These are phyloP conservation scores for Nothophoma quercina DNA, from an alignment of 2,329 filamentous ascomycete genomes.

Conservation along the genomic window DNA sequence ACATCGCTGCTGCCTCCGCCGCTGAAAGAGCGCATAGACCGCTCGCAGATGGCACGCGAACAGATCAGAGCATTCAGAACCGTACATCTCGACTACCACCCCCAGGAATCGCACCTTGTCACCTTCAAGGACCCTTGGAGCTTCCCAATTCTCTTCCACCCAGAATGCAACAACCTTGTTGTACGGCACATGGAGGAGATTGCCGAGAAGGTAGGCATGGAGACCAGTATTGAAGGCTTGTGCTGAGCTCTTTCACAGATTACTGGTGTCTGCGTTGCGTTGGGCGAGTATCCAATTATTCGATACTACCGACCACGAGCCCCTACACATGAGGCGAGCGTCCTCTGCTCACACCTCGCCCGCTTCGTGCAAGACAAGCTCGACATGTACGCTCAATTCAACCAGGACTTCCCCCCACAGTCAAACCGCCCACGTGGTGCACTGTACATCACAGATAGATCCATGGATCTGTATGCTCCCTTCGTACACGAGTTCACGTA, in stretches of 20 bases:
- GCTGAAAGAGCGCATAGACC: constrained; percentile 77
- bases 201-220: constrained; percentile 77
- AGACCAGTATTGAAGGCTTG: background rate
- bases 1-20: constrained; percentile 76
- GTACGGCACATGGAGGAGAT: constrained; percentile 82
- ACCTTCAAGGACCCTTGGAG: constrained; percentile 96
- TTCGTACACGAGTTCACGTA: constrained; percentile 97
- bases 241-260: constrained; percentile 62
- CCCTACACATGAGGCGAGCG: constrained; percentile 83
- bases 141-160: constrained; percentile 91
- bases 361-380: constrained; percentile 91
- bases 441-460: constrained; percentile 86
- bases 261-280: constrained; percentile 83
- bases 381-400: constrained; percentile 85
- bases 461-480: constrained; percentile 90
- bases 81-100: constrained; percentile 86
- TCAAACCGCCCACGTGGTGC: constrained; percentile 79
- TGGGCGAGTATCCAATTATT: constrained; percentile 94
- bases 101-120: constrained; percentile 87
- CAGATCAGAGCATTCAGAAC: constrained; percentile 83
- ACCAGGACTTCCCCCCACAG: constrained; percentile 84
- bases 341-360: constrained; percentile 86
- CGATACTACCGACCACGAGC: constrained; percentile 84
- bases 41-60: constrained; percentile 71
- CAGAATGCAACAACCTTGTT: constrained; percentile 84